Conservation (phyloP, 202 grass and related monocot genomes). For the Eragrostis tef region DNA sequence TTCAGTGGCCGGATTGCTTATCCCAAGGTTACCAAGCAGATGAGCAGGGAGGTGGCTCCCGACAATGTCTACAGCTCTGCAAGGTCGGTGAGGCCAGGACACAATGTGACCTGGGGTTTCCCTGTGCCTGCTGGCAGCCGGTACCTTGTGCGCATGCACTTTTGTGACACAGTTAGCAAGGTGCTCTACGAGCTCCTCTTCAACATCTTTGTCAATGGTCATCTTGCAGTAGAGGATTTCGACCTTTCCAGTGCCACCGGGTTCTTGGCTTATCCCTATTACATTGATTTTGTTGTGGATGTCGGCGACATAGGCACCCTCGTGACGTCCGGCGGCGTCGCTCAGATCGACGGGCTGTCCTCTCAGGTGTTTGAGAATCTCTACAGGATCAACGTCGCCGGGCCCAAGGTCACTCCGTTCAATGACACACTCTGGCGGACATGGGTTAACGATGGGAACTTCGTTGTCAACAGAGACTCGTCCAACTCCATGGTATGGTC, state of each 20-base stretch:
- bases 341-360: constrained; percentile 59
- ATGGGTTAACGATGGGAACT: constrained; percentile 69
- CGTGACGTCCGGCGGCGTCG: constrained; percentile 38
- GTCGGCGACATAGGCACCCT: constrained; percentile 67
- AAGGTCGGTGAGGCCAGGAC: constrained; percentile 57
- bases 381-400: constrained; percentile 79
- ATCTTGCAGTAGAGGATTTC: constrained; percentile 69
- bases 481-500: constrained; percentile 42
- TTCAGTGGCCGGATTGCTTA: constrained; percentile 86
- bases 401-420: constrained; percentile 88
- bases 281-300: constrained; percentile 80
- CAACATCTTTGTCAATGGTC: constrained; percentile 76
- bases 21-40: constrained; percentile 53
- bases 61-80: constrained; percentile 85
- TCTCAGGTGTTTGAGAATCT: constrained; percentile 74
- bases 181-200: constrained; percentile 72
- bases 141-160: constrained; percentile 91
- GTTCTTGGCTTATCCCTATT: constrained; percentile 75
- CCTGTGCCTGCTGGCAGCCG: constrained; percentile 56
- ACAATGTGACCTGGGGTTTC: constrained; percentile 77
- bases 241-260: constrained; percentile 67
- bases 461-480: constrained; percentile 46
- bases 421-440: constrained; percentile 94
- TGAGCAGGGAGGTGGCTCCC: constrained; percentile 73
- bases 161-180: constrained; percentile 87